Conservation (phyloP, 805 yeast genomes). For the Hyphopichia homilentoma region DNA sequence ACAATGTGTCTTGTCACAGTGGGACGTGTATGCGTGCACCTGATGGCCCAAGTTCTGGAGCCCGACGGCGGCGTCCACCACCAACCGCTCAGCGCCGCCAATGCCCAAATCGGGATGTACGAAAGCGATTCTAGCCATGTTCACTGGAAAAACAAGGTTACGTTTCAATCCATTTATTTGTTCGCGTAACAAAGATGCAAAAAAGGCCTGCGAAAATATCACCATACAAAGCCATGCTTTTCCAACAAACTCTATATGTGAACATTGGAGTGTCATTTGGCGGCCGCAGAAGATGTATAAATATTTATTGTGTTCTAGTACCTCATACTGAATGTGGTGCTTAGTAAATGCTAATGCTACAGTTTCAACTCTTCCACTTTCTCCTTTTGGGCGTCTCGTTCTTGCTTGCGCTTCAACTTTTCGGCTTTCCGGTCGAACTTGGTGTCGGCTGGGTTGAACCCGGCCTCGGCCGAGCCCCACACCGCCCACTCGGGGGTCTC, state of each 20-base stretch:
- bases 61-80: conserved; percentile 92
- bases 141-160: too few species aligned
- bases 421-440: conserved; percentile 64
- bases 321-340: too few species aligned
- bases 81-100: conserved; percentile 96
- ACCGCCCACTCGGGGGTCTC: conserved; percentile 90
- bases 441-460: conserved; percentile 85
- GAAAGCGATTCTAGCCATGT: conserved; percentile 79
- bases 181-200: too few species aligned
- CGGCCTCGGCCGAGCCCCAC: conserved; percentile 82
- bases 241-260: too few species aligned
- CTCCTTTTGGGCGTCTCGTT: conserved; percentile 28
- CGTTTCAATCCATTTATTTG: too few species aligned
- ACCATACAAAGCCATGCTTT: too few species aligned
- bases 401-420: conserved; percentile 43
- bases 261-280: too few species aligned
- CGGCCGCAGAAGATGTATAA: too few species aligned
- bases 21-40: conserved; percentile 78
- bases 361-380: too few species aligned
- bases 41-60: conserved; percentile 63
- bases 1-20: conserved; percentile 82
- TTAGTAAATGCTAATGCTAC: too few species aligned
- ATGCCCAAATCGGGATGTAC: conserved; percentile 96
- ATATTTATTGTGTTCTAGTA: too few species aligned
- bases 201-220: too few species aligned